phyloP scores from a whole-genome alignment of 2,329 filamentous ascomycete species.

The Tothia fuscella region DNA sequence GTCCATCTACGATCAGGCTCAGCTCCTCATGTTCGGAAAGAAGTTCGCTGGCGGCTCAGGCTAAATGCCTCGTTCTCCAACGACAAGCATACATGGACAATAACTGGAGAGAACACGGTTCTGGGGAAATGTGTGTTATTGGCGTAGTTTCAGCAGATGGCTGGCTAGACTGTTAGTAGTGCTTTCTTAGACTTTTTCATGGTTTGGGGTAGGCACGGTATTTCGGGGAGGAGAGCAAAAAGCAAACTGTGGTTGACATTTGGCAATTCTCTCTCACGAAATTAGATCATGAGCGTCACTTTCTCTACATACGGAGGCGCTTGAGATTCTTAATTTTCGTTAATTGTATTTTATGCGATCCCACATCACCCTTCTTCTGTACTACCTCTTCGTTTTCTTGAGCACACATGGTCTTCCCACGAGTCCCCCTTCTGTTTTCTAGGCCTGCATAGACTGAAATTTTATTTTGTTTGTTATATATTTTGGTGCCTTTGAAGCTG shows the following conservation, averaged over 20 bases:
- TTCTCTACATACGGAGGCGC: slow-evolving; percentile 1
- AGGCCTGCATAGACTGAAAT: not conserved
- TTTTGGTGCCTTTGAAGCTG: too few species aligned
- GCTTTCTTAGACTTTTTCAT: not conserved
- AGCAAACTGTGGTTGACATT: slow-evolving; percentile 4
- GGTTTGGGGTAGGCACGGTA: not conserved
- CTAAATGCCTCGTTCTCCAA: slow-evolving; percentile 21
- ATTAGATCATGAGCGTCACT: slow-evolving; percentile 7
- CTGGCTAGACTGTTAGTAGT: too few species aligned
- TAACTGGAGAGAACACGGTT: not conserved
- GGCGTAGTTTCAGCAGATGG: too few species aligned
- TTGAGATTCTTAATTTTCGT: slow-evolving; percentile 5
- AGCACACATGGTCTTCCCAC: not conserved
- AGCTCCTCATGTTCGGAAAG: slow-evolving; percentile 99
- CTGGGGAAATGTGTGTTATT: slow-evolving; percentile 1
- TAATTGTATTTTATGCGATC: slow-evolving; percentile 8
- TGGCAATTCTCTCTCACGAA: slow-evolving; percentile 5
- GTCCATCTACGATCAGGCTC: slow-evolving; percentile 99
- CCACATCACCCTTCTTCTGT: too few species aligned
- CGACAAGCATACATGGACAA: not conserved
- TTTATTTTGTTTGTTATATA: too few species aligned
- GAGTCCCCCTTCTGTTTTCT: not conserved
- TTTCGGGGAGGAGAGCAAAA: slow-evolving; percentile 1
- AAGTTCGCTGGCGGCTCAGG: slow-evolving; percentile 65
- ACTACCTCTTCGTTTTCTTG: slow-evolving; percentile 2